Base-by-base conservation (phyloP, 805 yeast species). In the Komagataella pseudopastoris region DNA sequence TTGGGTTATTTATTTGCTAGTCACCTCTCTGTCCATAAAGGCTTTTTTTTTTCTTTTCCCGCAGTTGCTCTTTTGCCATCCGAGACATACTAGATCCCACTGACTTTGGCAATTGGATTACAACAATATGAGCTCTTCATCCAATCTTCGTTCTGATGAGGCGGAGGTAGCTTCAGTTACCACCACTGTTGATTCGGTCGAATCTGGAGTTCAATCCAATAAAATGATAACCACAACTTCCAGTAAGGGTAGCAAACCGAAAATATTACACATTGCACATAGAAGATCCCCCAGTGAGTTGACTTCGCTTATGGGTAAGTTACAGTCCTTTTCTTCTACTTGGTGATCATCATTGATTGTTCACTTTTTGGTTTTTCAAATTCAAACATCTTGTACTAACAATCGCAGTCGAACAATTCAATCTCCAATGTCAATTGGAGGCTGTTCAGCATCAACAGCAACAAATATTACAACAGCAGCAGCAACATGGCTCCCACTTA, bases 221-320 rank as follows among this genome's bases (percentile, higher is more conserved):
- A 30, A 30, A 14, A 10, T 23, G 23, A 65, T 52, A 16, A 56
- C 63, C 16, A 68, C 71, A 18, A 64, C 63, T 39, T 17, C 60
- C 63, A 36, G 62, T 65, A 18, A 59, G 66, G 17, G 63, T 60
- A 50, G 65, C 69, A 62, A 59, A 52, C 83, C 85, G 45, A 76
- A 77, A 57, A 80, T 79, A 54, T 74, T 93, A 54, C 95, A 89
- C 68, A 89, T 91, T 56, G 98, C 98, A n/a, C 98, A 93, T 62
- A 79, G 98, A 61, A 78, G 96, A 54, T 85, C 97, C 2, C 97
- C 97, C n/a, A 81, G 90, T 58, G 99, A 93, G 65, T 74, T 93
- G 64, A 91, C 98, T 2, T 85, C 85, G 51, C 72, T 91, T 56
- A 91, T 91, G 96, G 74, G 83, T 74, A 71, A 58, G 77, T 69